Evolutionary conservation across 225 moss, liverwort and hornwort genomes (phyloP).

Genomic region (Marchantia polymorpha): DNA sequence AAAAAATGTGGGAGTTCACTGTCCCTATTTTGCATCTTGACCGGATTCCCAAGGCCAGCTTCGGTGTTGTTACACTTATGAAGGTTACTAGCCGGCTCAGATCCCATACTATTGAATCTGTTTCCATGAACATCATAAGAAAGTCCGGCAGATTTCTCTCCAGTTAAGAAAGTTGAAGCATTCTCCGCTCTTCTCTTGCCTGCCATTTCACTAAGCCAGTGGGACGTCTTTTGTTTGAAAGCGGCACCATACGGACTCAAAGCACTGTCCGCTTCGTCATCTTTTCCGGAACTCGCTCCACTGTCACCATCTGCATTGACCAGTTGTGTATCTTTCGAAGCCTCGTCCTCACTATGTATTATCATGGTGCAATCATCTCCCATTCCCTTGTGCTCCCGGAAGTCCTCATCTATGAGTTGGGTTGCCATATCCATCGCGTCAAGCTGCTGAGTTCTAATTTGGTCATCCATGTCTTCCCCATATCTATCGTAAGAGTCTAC

Average conservation of each 20-base stretch:
- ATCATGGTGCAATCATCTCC: slow-evolving; percentile 24
- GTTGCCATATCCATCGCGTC: slow-evolving; percentile 42
- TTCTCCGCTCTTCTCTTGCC: slow-evolving; percentile 23
- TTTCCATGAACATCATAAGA: slow-evolving; percentile 23
- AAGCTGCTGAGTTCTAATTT: slow-evolving; percentile 27
- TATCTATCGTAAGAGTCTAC: slow-evolving; percentile 36
- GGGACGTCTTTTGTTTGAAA: slow-evolving; percentile 26
- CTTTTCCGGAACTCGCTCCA: slow-evolving; percentile 40
- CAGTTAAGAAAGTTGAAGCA: slow-evolving; percentile 11
- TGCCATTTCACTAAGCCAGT: slow-evolving; percentile 30
- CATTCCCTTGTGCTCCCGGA: slow-evolving; percentile 26
- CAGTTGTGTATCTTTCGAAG: slow-evolving; percentile 40
- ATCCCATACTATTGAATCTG: slow-evolving; percentile 2
- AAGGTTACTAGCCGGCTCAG: not conserved
- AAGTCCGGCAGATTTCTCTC: slow-evolving; percentile 27
- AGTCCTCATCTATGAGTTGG: slow-evolving; percentile 38
- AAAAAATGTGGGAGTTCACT: slow-evolving; percentile 31
- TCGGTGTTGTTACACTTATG: slow-evolving; percentile 1
- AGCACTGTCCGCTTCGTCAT: slow-evolving; percentile 43
- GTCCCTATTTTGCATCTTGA: slow-evolving; percentile 32
- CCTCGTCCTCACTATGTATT: slow-evolving; percentile 41
- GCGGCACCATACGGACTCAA: slow-evolving; percentile 20
- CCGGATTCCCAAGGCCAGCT: slow-evolving; percentile 6
- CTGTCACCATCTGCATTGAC: slow-evolving; percentile 36
- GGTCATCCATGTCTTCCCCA: slow-evolving; percentile 29